Conservation (phyloP, 2,329 filamentous ascomycete genomes). For the Parastagonospora nodorum region DNA sequence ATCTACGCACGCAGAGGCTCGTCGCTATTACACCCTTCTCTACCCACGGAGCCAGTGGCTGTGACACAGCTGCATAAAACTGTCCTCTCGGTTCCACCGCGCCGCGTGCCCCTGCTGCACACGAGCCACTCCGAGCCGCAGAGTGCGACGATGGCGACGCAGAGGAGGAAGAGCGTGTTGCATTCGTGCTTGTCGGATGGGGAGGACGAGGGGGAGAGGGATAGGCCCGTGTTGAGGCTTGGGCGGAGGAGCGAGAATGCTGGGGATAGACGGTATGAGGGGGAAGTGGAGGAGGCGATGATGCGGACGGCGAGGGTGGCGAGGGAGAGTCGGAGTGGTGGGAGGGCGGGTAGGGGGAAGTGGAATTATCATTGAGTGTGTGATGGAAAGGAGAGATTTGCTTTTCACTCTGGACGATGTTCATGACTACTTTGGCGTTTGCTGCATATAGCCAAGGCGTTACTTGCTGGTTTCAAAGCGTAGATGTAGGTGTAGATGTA, state of each 20-base stretch:
- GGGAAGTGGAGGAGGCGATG: background rate
- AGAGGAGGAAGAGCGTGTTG: background rate
- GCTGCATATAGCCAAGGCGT: too few species aligned
- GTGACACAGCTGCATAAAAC: background rate
- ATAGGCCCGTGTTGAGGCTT: background rate
- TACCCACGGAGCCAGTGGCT: slow-evolving; percentile 1
- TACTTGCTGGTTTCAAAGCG: too few species aligned
- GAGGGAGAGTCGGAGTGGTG: background rate
- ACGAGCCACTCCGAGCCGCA: too few species aligned
- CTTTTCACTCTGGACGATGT: too few species aligned
- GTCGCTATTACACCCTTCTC: slow-evolving; percentile 28
- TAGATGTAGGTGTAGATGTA: too few species aligned
- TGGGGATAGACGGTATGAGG: background rate
- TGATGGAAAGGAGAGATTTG: background rate
- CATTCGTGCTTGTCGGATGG: slow-evolving; percentile 11
- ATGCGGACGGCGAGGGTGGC: background rate
- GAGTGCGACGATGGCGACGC: too few species aligned
- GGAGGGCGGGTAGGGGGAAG: too few species aligned
- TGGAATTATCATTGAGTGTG: background rate
- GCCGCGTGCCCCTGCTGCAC: too few species aligned
- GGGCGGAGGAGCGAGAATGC: background rate
- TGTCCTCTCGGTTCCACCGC: background rate
- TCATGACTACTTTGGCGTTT: too few species aligned
- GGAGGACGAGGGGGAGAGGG: slow-evolving; percentile 6
- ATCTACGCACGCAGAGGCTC: background rate